Evolutionary conservation across 2,329 filamentous ascomycete species (phyloP), one percentile per base, ranked within the genome.

Genomic region (Graphium sp.): DNA sequence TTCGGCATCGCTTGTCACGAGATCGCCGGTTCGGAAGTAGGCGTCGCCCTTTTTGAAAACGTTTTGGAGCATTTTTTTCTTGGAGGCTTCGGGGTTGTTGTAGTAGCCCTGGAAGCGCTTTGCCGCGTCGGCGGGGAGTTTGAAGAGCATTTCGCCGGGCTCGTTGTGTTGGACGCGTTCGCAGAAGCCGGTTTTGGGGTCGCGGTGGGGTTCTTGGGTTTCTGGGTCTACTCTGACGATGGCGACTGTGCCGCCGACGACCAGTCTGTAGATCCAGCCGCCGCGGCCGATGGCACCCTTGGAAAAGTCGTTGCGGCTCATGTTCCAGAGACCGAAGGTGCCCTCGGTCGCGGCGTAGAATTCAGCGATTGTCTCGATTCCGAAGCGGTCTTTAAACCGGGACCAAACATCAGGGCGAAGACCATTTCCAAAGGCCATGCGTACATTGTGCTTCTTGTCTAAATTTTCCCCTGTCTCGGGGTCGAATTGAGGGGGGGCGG

Each of bases 391-490:
- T 47, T 84, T 83, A 58, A 92, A 89, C 6, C 55, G 59, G 35
- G 80, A 72, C 84, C 84, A 93, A 19, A 91, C 70, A 41, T 92
- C 83, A 0, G 83, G 82, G 0, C 84, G 67, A 13, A 92, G 58
- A 3, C 84, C 84, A 44, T 93, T 93, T 13, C 84, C 84, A 37
- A 87, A 80, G 0, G 81, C 82, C 4, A 75, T 41, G 5, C 72
- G 70, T n/a, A 92, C 67, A 0, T 58, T 62, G 54, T 92, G 77
- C 37, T 73, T 66, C 39, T 62, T 67, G 49, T 92, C 84, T 20
- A 83, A 58, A 35, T 66, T 61, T 42, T 75, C 67, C 13, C 74
- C 74, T 0, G 74, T 81, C 6, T 45, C 46, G 0, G 73, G 60
- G 38, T 83, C 73, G 16, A 59, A 48, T 31, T 75, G 61, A 0